phyloP scores from a whole-genome alignment of 331 rosid species.

The Acacia concinna region DNA sequence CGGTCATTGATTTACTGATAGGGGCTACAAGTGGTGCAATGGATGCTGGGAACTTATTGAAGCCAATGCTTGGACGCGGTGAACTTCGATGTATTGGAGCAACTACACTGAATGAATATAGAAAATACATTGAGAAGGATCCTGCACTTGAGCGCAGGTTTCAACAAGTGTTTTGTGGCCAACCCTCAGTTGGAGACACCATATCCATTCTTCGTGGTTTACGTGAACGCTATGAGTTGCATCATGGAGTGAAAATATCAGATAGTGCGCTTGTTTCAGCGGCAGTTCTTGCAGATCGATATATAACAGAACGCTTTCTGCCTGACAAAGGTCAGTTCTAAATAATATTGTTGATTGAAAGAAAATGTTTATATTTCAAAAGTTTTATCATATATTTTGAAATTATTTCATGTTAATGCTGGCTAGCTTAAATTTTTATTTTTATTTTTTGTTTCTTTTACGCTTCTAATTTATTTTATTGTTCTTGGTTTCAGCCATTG shows the following conservation, averaged over 20 bases:
- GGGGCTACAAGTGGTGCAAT: slow-evolving; percentile 99
- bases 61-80: slow-evolving; percentile 98
- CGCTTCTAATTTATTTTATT: neutral
- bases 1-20: slow-evolving; percentile 39
- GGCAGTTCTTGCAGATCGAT: slow-evolving; percentile 91
- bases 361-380: neutral
- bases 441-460: slow-evolving; percentile 18
- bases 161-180: slow-evolving; percentile 94
- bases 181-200: slow-evolving; percentile 91
- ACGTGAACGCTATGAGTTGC: slow-evolving; percentile 96
- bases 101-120: slow-evolving; percentile 87
- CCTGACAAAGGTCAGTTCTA: slow-evolving; percentile 82
- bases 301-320: slow-evolving; percentile 83
- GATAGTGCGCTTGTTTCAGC: slow-evolving; percentile 98
- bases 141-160: slow-evolving; percentile 97
- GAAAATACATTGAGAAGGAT: slow-evolving; percentile 96
- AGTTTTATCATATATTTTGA: neutral
- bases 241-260: slow-evolving; percentile 97
- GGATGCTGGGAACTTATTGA: slow-evolving; percentile 98
- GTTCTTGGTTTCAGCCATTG: slow-evolving; percentile 57
- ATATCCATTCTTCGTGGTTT: slow-evolving; percentile 97
- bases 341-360: neutral
- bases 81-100: slow-evolving; percentile 98
- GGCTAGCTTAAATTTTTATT: slow-evolving; percentile 1
- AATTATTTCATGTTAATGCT: neutral